Conservation (phyloP, 352 stramenopile species). For the Pythium coloratum region DNA sequence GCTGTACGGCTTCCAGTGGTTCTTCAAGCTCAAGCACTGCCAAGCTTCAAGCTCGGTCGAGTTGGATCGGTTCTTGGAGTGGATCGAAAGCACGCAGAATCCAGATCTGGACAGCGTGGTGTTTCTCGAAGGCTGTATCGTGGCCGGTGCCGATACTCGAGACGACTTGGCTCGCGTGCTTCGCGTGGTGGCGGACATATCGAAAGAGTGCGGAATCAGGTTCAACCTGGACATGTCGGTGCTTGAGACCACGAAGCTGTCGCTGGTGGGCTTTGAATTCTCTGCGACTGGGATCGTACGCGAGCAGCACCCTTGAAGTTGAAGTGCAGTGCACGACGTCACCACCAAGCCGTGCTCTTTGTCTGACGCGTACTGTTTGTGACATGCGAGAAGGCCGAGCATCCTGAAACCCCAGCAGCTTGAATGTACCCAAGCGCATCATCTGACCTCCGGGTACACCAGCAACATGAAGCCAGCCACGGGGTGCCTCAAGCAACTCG, state of each 20-base stretch:
- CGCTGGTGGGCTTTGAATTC: neutral
- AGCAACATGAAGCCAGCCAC: no score
- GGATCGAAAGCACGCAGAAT: neutral
- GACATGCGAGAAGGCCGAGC: no score
- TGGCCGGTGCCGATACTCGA: neutral
- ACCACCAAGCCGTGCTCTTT: no score
- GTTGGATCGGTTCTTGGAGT: neutral
- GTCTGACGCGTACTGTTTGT: no score
- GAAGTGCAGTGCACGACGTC: no score
- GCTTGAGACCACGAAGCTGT: neutral
- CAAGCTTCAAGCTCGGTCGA: neutral
- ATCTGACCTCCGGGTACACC: no score
- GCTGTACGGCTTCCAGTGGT: neutral
- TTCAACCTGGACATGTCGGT: neutral
- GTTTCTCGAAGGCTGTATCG: neutral
- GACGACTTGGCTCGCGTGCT: neutral
- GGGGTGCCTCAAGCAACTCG: no score
- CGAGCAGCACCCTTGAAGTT: no score
- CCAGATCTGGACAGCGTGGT: neutral
- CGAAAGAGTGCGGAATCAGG: neutral
- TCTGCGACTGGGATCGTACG: no score
- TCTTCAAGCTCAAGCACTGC: neutral
- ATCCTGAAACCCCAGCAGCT: no score
- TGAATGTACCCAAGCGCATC: no score
- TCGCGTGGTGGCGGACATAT: neutral